phyloP scores from a whole-genome alignment of 1,284 basidiomycete species.

The Fistulina hepatica region DNA sequence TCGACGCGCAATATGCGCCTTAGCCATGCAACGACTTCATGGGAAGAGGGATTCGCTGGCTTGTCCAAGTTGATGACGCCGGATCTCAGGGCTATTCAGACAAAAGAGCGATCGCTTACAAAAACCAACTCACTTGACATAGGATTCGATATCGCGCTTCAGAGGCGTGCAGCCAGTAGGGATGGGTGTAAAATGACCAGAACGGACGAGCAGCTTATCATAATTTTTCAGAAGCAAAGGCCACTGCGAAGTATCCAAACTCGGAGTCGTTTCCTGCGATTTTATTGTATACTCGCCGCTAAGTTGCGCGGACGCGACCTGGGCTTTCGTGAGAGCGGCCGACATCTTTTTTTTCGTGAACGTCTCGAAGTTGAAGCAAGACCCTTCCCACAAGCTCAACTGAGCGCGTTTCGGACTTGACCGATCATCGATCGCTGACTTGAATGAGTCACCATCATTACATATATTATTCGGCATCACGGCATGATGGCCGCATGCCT shows the following conservation, averaged over 20 bases:
- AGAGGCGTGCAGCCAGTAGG: constrained; percentile 84
- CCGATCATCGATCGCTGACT: too few relatives aligned
- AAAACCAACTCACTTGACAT: constrained; percentile 64
- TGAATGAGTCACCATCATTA: too few relatives aligned
- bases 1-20: constrained; percentile 92
- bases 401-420: too few relatives aligned
- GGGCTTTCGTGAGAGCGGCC: constrained; percentile 45
- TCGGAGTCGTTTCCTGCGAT: constrained; percentile 61
- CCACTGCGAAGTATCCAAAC: constrained; percentile 94
- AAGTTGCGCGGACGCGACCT: constrained; percentile 62
- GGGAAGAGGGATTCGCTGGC: constrained; percentile 99
- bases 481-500: too few relatives aligned
- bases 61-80: constrained; percentile 99
- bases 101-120: constrained; percentile 3
- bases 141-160: constrained; percentile 84
- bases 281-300: constrained; percentile 79
- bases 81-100: constrained; percentile 42
- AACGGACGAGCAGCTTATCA: constrained; percentile 90
- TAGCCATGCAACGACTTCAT: constrained; percentile 99
- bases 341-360: constrained; percentile 28
- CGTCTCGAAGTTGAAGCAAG: constrained; percentile 6
- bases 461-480: too few relatives aligned
- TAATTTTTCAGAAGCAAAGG: constrained; percentile 98
- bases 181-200: constrained; percentile 97
- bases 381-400: background rate